phyloP scores from a whole-genome alignment of 2,329 filamentous ascomycete species.

The Albophoma yamanashiensis region DNA sequence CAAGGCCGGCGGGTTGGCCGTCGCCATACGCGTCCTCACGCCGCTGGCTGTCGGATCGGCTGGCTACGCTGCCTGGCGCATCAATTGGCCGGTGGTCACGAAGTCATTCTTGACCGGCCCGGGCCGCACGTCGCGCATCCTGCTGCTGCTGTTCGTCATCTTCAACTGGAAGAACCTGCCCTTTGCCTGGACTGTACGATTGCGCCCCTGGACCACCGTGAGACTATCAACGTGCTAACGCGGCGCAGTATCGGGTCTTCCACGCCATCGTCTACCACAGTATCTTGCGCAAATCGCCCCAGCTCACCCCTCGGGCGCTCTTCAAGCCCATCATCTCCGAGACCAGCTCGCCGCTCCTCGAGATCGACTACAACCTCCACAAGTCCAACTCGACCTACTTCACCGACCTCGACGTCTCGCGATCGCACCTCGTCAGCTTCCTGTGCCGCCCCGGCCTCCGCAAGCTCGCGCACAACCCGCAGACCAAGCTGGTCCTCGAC shows the following conservation, averaged over 20 bases:
- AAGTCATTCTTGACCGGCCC: slow-evolving; percentile 41
- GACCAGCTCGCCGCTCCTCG: slow-evolving; percentile 57
- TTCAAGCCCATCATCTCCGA: slow-evolving; percentile 62
- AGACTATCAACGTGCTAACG: not conserved
- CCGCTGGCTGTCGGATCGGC: slow-evolving; percentile 29
- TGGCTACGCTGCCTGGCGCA: slow-evolving; percentile 35
- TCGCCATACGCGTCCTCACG: slow-evolving; percentile 27
- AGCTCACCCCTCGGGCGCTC: slow-evolving; percentile 50
- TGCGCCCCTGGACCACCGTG: slow-evolving; percentile 3
- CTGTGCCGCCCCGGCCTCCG: slow-evolving; percentile 39
- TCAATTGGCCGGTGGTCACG: slow-evolving; percentile 28
- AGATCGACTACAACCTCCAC: slow-evolving; percentile 81
- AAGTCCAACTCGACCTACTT: slow-evolving; percentile 84
- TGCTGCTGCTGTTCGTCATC: slow-evolving; percentile 44
- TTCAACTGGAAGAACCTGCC: slow-evolving; percentile 67
- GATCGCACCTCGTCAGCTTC: slow-evolving; percentile 68
- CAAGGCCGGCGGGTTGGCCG: slow-evolving; percentile 21
- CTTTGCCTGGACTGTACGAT: slow-evolving; percentile 62
- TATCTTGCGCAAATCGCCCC: slow-evolving; percentile 34
- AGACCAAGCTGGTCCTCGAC: slow-evolving; percentile 33
- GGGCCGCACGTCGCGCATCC: slow-evolving; percentile 39
- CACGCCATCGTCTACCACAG: slow-evolving; percentile 46
- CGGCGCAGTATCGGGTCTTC: slow-evolving; percentile 44
- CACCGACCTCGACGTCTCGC: slow-evolving; percentile 71
- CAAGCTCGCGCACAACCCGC: slow-evolving; percentile 6